Percentiles rank a stretch among this genome's conserved stretches.
Conservation (phyloP, 1,139 yeast genomes). For the Pichia sp. region DNA sequence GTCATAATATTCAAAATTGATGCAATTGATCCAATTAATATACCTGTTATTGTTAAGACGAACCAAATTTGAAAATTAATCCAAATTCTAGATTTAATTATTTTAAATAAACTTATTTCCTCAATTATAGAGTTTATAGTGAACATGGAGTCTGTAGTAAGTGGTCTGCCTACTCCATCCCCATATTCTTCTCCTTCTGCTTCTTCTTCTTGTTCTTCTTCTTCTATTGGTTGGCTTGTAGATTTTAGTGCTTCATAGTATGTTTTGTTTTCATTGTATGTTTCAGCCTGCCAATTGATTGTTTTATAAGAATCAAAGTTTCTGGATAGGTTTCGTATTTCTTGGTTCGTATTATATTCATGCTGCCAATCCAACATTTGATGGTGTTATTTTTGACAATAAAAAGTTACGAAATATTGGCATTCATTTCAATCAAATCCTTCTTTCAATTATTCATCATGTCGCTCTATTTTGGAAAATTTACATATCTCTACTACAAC, state of each 20-base stretch:
- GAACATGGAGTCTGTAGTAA: not conserved
- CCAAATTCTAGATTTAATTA: constrained; percentile 20
- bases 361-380: constrained; percentile 11
- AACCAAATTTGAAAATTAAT: constrained; percentile 66
- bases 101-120: constrained; percentile 8
- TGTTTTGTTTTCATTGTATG: constrained; percentile 46
- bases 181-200: too few species aligned
- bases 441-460: not conserved
- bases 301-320: constrained; percentile 58
- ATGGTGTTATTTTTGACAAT: too few species aligned
- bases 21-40: constrained; percentile 74
- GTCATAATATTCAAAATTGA: constrained; percentile 75
- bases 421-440: too few species aligned
- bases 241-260: constrained; percentile 26
- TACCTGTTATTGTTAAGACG: constrained; percentile 67
- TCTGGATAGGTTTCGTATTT: constrained; percentile 22
- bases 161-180: not conserved
- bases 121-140: constrained; percentile 6
- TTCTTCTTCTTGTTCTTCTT: too few species aligned
- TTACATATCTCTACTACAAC: too few species aligned
- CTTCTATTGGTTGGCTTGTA: too few species aligned
- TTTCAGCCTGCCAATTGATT: constrained; percentile 84
- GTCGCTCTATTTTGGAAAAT: not conserved
- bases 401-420: too few species aligned
- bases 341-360: constrained; percentile 8